Conservation (phyloP, 345 rosid genomes). For the Salix viminalis region DNA sequence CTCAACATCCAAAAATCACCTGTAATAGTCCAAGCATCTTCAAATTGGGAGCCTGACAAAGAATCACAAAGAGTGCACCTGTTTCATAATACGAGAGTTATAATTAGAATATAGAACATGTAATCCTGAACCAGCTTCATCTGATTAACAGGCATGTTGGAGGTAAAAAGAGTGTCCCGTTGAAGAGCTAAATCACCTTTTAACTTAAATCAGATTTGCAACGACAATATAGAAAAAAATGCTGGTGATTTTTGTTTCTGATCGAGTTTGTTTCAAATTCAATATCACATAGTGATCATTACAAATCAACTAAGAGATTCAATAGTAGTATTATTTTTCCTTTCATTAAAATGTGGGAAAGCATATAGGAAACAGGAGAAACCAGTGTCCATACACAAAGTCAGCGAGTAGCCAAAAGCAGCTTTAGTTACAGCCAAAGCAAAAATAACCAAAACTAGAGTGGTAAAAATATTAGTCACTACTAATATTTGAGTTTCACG, state of each 20-base stretch:
- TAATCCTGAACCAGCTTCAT: constrained; percentile 3
- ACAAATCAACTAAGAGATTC: too few relatives aligned
- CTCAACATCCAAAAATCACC: constrained; percentile 35
- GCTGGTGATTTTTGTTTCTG: too few relatives aligned
- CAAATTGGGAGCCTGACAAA: constrained; percentile 76
- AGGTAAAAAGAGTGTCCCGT: background rate
- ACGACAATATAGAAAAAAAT: too few relatives aligned
- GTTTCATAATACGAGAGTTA: constrained; percentile 22
- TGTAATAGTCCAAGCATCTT: constrained; percentile 96
- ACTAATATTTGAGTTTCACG: background rate
- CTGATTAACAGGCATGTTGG: constrained; percentile 1
- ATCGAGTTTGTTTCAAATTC: too few relatives aligned
- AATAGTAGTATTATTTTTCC: too few relatives aligned
- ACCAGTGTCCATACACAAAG: background rate
- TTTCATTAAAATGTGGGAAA: background rate
- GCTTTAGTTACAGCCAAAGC: background rate
- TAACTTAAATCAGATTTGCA: too few relatives aligned
- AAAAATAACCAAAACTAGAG: background rate
- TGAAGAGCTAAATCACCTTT: background rate
- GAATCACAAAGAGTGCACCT: constrained; percentile 87
- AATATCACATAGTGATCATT: too few relatives aligned
- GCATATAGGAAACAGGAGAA: background rate
- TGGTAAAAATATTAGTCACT: background rate
- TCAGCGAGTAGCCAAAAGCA: background rate
- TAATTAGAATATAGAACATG: constrained; percentile 11